phyloP scores from a whole-genome alignment of 495 filamentous ascomycete species.

The Trypethelium eluteriae region DNA sequence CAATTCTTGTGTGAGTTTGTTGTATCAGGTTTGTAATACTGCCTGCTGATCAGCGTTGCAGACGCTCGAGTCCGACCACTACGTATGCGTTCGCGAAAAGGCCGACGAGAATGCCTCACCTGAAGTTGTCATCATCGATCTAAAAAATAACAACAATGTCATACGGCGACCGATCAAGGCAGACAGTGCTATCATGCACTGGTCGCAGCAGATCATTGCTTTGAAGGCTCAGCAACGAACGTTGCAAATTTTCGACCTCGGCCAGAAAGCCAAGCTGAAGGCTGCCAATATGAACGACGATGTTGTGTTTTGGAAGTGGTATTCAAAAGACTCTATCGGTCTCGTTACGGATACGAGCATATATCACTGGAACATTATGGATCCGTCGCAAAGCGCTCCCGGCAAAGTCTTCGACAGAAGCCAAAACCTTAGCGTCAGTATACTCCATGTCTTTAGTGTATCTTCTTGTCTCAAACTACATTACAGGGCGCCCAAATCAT shows the following conservation, averaged over 20 bases:
- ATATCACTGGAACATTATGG: conserved; percentile 96
- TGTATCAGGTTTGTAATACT: conserved; percentile 13
- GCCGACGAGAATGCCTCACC: conserved; percentile 68
- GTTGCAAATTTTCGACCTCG: conserved; percentile 94
- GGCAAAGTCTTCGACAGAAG: conserved; percentile 91
- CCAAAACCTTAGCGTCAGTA: conserved; percentile 71
- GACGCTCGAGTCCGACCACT: conserved; percentile 96
- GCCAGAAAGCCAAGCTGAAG: conserved; percentile 84
- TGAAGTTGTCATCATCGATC: conserved; percentile 93
- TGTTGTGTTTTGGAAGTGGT: conserved; percentile 98
- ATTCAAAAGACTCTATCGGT: conserved; percentile 76
- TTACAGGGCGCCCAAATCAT: conserved; percentile 90
- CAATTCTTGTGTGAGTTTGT: conserved; percentile 79
- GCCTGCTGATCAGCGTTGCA: conserved; percentile 34
- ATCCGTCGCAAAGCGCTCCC: conserved; percentile 64
- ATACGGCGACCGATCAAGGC: conserved; percentile 95
- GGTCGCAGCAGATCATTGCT: conserved; percentile 81
- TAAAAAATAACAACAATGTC: conserved; percentile 89
- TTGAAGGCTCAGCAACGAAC: conserved; percentile 86
- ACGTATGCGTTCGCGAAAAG: conserved; percentile 90
- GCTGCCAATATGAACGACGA: conserved; percentile 92
- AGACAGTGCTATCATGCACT: conserved; percentile 99
- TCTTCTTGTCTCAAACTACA: conserved; percentile 14
- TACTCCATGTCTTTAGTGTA: conserved; percentile 19
- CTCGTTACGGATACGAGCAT: conserved; percentile 83